Base-by-base conservation (phyloP, 1,284 basidiomycete species). In the Rhizoctonia solani region DNA sequence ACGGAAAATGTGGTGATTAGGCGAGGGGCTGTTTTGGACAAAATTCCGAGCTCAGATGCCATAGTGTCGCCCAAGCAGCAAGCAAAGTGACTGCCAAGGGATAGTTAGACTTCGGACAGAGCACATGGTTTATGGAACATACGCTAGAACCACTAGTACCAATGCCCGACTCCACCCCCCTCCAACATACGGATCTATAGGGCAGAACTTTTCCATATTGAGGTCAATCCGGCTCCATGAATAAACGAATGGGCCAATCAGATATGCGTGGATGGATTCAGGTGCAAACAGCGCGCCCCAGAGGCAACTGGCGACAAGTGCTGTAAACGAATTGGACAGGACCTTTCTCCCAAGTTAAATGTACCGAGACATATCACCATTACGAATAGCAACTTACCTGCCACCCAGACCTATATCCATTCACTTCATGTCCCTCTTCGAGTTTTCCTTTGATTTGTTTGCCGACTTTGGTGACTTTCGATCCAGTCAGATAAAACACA, bases 31-130 rank as follows among this genome's bases (percentile, higher is more conserved):
- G 83, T 81, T 16, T 75, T 76, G 19, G 91, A 88, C 53, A 93
- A 82, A 73, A 93, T 95, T 30, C 94, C 94, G 23, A 96, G 83
- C 77, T 93, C 89, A 14, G 89, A 92, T 0, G 85, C 85, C 9
- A 87, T 83, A 0, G 92, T 95, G 74, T 95, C 92, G 0, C 91
- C 92, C 3, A 92, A 79, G 74, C 90, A 93, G 75, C 89, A 92
- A 3, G 85, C 85, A 76, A 91, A 93, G 74, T 93, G 90, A 3
- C 89, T 90, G 68, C n/a, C n/a, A 19, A 46, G 68, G 27, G 25
- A 61, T 23, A 34, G 34, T 58, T 37, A 30, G 32, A 34, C 41
- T n/a, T 13, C n/a, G 25, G 14, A 58, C 23, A 16, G 32, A 11
- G 32, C 2, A 37, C 41, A 34, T 25, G n/a, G 21, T 13, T 32